Percentiles rank a stretch among this genome's conserved stretches.
Conservation (phyloP, 108 stramenopile genomes). For the Mediolabrus comicus region DNA sequence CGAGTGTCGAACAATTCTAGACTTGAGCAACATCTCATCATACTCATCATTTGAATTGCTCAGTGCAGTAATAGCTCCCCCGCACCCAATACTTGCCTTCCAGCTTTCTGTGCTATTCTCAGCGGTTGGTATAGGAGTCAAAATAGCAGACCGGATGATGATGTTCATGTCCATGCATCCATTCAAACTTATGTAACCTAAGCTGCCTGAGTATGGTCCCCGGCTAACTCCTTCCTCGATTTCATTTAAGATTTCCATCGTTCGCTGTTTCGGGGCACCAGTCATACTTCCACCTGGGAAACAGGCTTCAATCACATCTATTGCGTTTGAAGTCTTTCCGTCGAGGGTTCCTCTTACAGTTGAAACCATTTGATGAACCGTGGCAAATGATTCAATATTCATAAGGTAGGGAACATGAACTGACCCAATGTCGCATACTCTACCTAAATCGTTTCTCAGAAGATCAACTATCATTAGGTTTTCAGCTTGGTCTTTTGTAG, state of each 20-base stretch:
- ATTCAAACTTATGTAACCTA: conserved; percentile 89
- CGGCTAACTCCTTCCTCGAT: conserved; percentile 75
- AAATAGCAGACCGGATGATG: conserved; percentile 91
- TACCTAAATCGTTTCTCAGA: conserved; percentile 91
- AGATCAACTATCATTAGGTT: conserved; percentile 99
- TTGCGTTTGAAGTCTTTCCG: conserved; percentile 39
- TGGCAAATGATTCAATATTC: conserved; percentile 94
- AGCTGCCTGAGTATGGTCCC: conserved; percentile 90
- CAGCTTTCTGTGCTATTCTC: conserved; percentile 26
- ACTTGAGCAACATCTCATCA: conserved; percentile 92
- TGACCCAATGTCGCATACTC: conserved; percentile 85
- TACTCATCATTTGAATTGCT: conserved; percentile 90
- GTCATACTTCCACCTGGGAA: conserved; percentile 99
- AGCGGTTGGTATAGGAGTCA: conserved; percentile 49
- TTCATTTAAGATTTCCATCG: conserved; percentile 88
- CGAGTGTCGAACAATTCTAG: conserved; percentile 66
- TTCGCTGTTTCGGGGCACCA: conserved; percentile 95
- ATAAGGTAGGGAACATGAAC: conserved; percentile 93
- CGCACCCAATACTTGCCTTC: conserved; percentile 86
- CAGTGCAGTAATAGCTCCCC: conserved; percentile 94
- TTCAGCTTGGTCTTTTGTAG: conserved; percentile 88
- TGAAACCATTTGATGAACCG: conserved; percentile 96
- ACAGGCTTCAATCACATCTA: conserved; percentile 87
- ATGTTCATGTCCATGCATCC: conserved; percentile 93
- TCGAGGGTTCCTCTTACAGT: conserved; percentile 81